These are phyloP conservation scores for Ettlia oleoabundans DNA, from an alignment of 139 green algal genomes.

Conservation along the genomic window DNA sequence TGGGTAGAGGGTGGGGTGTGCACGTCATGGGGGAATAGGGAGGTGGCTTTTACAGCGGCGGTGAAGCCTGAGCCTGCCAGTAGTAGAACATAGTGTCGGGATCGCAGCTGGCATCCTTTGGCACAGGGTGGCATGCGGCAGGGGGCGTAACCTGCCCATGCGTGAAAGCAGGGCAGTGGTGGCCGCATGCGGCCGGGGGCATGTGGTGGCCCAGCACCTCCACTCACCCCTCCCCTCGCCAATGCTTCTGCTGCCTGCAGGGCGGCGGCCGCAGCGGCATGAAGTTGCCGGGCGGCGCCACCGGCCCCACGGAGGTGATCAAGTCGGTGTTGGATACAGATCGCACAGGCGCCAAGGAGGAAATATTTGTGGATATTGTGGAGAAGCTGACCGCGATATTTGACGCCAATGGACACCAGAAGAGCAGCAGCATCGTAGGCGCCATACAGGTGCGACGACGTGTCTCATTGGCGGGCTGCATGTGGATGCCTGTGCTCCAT, in stretches of 20 bases:
- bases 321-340: slow-evolving; percentile 88
- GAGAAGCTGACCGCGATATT: slow-evolving; percentile 95
- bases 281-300: slow-evolving; percentile 54
- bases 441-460: slow-evolving; percentile 71
- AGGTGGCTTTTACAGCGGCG: too few species aligned
- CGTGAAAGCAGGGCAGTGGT: too few species aligned
- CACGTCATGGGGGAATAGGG: background rate
- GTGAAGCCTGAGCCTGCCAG: too few species aligned
- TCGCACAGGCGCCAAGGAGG: slow-evolving; percentile 66
- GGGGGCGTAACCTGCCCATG: too few species aligned
- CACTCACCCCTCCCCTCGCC: too few species aligned
- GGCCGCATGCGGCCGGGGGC: too few species aligned
- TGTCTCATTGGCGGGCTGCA: too few species aligned
- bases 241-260: background rate
- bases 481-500: background rate
- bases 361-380: slow-evolving; percentile 99
- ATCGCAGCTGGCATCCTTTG: too few species aligned
- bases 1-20: slow-evolving; percentile 20
- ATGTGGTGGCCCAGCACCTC: too few species aligned
- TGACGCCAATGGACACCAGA: slow-evolving; percentile 81
- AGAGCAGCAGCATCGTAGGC: slow-evolving; percentile 87
- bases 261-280: slow-evolving; percentile 5
- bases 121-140: too few species aligned
- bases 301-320: slow-evolving; percentile 82
- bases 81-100: too few species aligned